phyloP scores from a whole-genome alignment of 148 eudicot genomes.

The Linanthus parryae region DNA sequence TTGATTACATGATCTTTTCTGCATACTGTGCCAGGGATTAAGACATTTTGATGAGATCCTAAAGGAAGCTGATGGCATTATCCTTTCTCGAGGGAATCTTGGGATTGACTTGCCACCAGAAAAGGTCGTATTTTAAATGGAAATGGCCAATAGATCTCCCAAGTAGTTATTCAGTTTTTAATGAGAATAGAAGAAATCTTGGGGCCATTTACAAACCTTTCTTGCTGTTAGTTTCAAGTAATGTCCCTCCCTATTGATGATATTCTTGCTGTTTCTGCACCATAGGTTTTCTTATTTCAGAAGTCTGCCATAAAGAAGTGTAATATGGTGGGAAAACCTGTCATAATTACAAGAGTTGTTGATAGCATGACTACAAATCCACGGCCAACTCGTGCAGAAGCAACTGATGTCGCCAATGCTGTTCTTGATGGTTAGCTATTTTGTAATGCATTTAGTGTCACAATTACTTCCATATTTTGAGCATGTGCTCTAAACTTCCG shows the following conservation, averaged over 20 bases:
- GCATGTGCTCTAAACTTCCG: background rate
- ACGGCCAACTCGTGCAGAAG: constrained; percentile 68
- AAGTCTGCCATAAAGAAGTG: constrained; percentile 45
- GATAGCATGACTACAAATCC: constrained; percentile 66
- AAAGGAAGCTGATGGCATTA: constrained; percentile 57
- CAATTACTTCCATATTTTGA: background rate
- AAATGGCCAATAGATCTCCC: background rate
- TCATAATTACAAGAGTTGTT: constrained; percentile 53
- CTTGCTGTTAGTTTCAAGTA: background rate
- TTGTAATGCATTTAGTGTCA: constrained; percentile 1
- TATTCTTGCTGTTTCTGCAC: background rate
- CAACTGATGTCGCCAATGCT: constrained; percentile 70
- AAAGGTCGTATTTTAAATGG: constrained; percentile 28
- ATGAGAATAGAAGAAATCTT: too few relatives aligned
- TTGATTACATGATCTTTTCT: background rate
- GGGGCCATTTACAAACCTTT: too few relatives aligned
- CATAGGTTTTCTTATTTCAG: constrained; percentile 57
- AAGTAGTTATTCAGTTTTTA: background rate
- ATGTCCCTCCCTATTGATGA: background rate
- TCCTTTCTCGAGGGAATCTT: constrained; percentile 59
- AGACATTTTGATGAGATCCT: constrained; percentile 61
- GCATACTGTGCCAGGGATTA: constrained; percentile 31
- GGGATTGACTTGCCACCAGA: constrained; percentile 71
- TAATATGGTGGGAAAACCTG: constrained; percentile 57
- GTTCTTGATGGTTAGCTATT: constrained; percentile 52